phyloP scores from a whole-genome alignment of 306 rosid species.

The Canavalia gladiata region DNA sequence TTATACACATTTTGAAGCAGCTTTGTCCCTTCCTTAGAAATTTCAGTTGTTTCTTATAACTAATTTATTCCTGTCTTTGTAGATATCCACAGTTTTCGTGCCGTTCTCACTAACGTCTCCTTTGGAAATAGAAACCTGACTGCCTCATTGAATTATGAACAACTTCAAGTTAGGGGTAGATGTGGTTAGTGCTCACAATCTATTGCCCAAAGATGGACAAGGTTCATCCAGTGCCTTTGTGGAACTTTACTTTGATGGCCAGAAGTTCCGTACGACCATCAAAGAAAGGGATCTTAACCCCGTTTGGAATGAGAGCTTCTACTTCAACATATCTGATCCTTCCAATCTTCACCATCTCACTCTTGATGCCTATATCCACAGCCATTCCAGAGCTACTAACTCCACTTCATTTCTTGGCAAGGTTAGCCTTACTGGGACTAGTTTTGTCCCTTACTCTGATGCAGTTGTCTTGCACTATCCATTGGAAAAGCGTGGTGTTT shows the following conservation, averaged over 20 bases:
- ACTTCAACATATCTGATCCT: constrained; percentile 87
- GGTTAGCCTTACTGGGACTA: constrained; percentile 73
- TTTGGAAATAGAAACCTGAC: constrained; percentile 31
- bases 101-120: constrained; percentile 29
- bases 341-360: constrained; percentile 70
- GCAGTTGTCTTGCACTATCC: constrained; percentile 90
- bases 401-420: constrained; percentile 79
- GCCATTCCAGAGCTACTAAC: constrained; percentile 60
- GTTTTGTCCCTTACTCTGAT: constrained; percentile 83
- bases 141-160: constrained; percentile 51
- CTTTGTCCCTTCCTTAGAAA: not conserved
- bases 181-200: constrained; percentile 84
- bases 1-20: too few relatives aligned
- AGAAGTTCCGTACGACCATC: constrained; percentile 72
- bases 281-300: constrained; percentile 86
- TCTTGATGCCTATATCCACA: constrained; percentile 74
- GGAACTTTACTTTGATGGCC: constrained; percentile 85
- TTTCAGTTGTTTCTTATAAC: constrained; percentile 35
- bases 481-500: constrained; percentile 73
- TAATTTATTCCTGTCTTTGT: constrained; percentile 35
- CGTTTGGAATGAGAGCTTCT: constrained; percentile 86
- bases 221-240: constrained; percentile 83
- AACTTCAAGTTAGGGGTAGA: constrained; percentile 87
- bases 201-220: constrained; percentile 82
- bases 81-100: constrained; percentile 45